A percentile compares a stretch with the other conserved stretches of the same genome.
Evolutionary conservation across 2,329 filamentous ascomycete species (phyloP).

Genomic region (Xylariaceae sp.): DNA sequence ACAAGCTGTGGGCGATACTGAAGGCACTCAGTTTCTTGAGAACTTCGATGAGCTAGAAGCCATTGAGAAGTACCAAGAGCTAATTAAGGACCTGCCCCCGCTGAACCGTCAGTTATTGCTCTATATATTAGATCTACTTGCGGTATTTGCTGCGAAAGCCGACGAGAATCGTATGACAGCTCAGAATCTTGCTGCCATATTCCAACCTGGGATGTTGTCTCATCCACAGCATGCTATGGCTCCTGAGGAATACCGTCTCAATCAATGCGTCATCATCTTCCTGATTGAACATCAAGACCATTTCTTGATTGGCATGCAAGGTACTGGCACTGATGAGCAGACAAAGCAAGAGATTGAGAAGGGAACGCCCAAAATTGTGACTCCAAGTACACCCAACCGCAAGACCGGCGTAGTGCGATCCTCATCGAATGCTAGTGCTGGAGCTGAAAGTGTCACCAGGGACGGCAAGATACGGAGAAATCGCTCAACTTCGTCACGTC

Average conservation of each 20-base stretch:
- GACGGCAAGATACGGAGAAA: constrained; percentile 84
- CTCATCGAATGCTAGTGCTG: constrained; percentile 86
- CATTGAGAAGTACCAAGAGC: constrained; percentile 81
- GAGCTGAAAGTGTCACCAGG: constrained; percentile 83
- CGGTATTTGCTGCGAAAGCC: constrained; percentile 95
- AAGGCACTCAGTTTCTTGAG: constrained; percentile 73
- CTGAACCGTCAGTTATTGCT: constrained; percentile 92
- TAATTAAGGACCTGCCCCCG: constrained; percentile 92
- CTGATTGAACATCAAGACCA: constrained; percentile 98
- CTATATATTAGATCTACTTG: constrained; percentile 93
- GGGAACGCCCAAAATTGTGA: constrained; percentile 65
- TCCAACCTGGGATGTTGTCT: constrained; percentile 94
- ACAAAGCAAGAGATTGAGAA: constrained; percentile 70
- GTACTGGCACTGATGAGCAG: constrained; percentile 93
- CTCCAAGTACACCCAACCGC: constrained; percentile 57
- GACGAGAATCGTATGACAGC: constrained; percentile 98
- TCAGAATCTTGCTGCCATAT: constrained; percentile 92
- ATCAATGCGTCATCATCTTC: constrained; percentile 97
- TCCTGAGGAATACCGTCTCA: constrained; percentile 89
- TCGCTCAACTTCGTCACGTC: constrained; percentile 89
- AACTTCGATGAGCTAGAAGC: constrained; percentile 77
- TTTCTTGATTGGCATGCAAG: constrained; percentile 98
- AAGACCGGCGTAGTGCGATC: constrained; percentile 73
- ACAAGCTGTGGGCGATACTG: constrained; percentile 74
- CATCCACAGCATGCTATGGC: constrained; percentile 96